Percentiles rank a stretch among this genome's conserved stretches.
phyloP scores from a whole-genome alignment of 1,284 basidiomycete species.

The Sphaerobolus stellatus region DNA sequence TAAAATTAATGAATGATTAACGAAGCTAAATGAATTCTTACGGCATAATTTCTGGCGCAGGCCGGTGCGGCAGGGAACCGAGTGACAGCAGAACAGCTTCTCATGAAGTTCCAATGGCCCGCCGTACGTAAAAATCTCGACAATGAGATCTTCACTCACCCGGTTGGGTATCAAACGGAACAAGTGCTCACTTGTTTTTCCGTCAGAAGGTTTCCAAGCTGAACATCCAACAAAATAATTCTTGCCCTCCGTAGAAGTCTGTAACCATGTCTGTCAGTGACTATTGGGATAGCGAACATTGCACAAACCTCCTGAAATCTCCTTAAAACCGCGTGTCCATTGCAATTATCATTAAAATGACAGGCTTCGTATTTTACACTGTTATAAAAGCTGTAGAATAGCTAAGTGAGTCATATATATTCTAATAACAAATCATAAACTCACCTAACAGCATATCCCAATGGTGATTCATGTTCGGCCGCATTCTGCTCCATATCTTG shows the following conservation, averaged over 20 bases:
- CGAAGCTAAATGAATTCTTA: too few relatives aligned
- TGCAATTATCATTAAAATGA: not conserved
- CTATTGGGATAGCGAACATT: not conserved
- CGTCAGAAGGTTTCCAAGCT: not conserved
- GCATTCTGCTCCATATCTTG: not conserved
- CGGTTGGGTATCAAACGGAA: not conserved
- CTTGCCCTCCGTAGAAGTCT: not conserved
- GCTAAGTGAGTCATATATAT: not conserved
- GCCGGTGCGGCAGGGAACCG: not conserved
- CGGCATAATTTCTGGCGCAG: not conserved
- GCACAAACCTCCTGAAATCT: not conserved
- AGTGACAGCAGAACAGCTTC: not conserved
- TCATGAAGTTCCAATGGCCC: too few relatives aligned
- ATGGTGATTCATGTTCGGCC: not conserved
- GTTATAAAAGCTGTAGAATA: not conserved
- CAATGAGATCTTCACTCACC: not conserved
- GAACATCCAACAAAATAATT: not conserved
- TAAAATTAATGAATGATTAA: not conserved
- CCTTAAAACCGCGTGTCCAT: not conserved
- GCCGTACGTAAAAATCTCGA: not conserved
- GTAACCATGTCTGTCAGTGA: not conserved
- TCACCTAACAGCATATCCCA: not conserved
- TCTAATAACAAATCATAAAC: not conserved
- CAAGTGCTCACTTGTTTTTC: not conserved
- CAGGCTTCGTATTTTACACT: not conserved